Evolutionary conservation across 2,329 filamentous ascomycete species (phyloP).

Genomic region (Colletotrichum aenigma): DNA sequence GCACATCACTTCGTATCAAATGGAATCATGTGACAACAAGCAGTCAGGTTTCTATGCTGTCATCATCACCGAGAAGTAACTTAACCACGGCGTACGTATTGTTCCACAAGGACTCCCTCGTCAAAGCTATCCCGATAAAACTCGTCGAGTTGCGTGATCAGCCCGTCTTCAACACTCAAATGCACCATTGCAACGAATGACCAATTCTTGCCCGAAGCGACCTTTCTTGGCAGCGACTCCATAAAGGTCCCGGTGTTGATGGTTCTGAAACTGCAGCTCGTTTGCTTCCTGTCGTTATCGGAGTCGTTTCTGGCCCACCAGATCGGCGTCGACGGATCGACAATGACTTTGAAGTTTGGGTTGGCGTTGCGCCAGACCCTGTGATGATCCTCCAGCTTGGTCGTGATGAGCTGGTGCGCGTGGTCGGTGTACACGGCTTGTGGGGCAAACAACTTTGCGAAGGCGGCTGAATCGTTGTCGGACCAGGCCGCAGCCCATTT

Average conservation of each 20-base stretch:
- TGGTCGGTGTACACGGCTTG: neutral
- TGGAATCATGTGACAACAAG: rapidly evolving
- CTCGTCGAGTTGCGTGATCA: neutral
- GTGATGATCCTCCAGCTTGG: neutral
- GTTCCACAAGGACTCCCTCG: neutral
- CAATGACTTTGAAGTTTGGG: neutral
- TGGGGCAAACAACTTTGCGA: neutral
- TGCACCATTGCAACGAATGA: neutral
- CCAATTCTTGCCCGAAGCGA: neutral
- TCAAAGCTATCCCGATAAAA: neutral
- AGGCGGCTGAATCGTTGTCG: neutral
- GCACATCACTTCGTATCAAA: rapidly evolving
- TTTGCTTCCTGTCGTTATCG: neutral
- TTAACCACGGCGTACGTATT: neutral
- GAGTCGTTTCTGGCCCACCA: neutral
- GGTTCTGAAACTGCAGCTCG: neutral
- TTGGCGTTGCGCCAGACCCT: neutral
- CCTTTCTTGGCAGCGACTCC: neutral
- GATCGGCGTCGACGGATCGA: neutral
- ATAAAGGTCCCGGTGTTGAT: neutral
- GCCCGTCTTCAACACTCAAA: neutral
- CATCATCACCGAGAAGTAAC: too few relatives aligned
- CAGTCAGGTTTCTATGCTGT: too few relatives aligned
- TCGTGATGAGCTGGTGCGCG: neutral
- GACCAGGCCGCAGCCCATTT: neutral